Evolutionary conservation across 371 early-diverging fungal genomes (phyloP).

Genomic region (Lichtheimia hyalospora): DNA sequence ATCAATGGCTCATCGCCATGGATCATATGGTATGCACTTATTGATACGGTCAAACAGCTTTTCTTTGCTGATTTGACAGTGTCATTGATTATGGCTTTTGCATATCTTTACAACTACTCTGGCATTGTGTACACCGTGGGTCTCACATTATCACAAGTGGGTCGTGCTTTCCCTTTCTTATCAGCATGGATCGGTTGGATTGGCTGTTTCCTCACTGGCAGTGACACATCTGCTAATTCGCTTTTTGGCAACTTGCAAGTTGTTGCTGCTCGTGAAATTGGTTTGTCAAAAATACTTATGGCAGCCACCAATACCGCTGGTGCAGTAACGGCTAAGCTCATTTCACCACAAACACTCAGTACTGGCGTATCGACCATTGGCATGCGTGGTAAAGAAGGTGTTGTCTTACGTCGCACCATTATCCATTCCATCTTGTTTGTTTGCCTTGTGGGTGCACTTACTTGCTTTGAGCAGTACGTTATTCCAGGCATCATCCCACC

Average conservation of each 20-base stretch:
- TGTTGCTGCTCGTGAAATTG: conserved; percentile 48
- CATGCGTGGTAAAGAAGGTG: conserved; percentile 46
- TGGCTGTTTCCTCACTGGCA: conserved; percentile 52
- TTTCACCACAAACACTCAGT: conserved; percentile 51
- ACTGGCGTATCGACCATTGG: conserved; percentile 53
- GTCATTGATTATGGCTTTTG: conserved; percentile 49
- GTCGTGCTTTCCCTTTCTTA: conserved; percentile 48
- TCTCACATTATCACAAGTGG: conserved; percentile 46
- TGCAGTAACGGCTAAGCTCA: conserved; percentile 50
- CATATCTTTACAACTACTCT: conserved; percentile 51
- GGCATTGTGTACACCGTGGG: conserved; percentile 54
- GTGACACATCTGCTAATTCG: conserved; percentile 45
- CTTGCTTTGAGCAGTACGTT: conserved; percentile 46
- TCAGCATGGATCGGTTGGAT: conserved; percentile 57
- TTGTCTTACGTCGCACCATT: conserved; percentile 40
- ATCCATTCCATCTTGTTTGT: conserved; percentile 42
- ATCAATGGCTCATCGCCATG: conserved; percentile 27
- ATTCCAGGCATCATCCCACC: conserved; percentile 51
- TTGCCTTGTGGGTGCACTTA: conserved; percentile 39
- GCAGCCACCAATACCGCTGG: conserved; percentile 48
- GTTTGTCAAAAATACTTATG: conserved; percentile 45
- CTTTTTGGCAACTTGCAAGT: conserved; percentile 55
- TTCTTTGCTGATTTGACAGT: conserved; percentile 44
- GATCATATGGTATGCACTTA: conserved; percentile 27
- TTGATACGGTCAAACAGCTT: conserved; percentile 33